Evolutionary conservation across 306 rosid species (phyloP), one percentile per base, ranked within the genome.

Genomic region (Acacia crassicarpa): DNA sequence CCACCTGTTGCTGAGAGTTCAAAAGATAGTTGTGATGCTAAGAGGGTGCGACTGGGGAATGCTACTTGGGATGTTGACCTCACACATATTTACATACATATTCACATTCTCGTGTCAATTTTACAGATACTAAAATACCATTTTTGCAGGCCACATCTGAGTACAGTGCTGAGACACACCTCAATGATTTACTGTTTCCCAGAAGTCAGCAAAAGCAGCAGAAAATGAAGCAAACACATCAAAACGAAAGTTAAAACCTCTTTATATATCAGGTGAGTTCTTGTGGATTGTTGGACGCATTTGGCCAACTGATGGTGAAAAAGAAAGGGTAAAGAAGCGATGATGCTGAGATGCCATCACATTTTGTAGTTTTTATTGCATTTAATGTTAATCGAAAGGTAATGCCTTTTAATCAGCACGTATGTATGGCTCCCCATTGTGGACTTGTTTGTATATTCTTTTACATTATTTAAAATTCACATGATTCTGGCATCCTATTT

Each of bases 91-190:
- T 2, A 17, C 51, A 13, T 45, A 8, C 58, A 4, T 19, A 6
- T 53, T 53, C 59, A 53, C 9, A 19, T 19, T 16, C 59, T 53
- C 59, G 59, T 17, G 59, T 53, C 22, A 53, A 19, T 53, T 83
- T 83, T 76, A 15, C 59, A 48, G 44, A 30, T 15, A 75, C 67
- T 48, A 70, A 67, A 49, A 67, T 62, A 53, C 59, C 27, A 72
- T 2, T 84, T 19, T 89, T 88, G 82, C 92, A 95, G 99, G 99
- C 94, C 22, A 89, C 87, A 1, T 95, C 99, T 0, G 97, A 93
- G 76, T 93, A 89, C 81, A 78, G 96, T 67, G 99, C 99, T 0
- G 98, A 95, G 89, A 91, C 93, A 79, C 96, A 89, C 56, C 91
- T 95, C 78, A 92, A 92, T 83, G 94, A 93, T 84, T 61, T 93